phyloP scores from a whole-genome alignment of 192 early-diverging fungal species.

The Allomyces javanicus region DNA sequence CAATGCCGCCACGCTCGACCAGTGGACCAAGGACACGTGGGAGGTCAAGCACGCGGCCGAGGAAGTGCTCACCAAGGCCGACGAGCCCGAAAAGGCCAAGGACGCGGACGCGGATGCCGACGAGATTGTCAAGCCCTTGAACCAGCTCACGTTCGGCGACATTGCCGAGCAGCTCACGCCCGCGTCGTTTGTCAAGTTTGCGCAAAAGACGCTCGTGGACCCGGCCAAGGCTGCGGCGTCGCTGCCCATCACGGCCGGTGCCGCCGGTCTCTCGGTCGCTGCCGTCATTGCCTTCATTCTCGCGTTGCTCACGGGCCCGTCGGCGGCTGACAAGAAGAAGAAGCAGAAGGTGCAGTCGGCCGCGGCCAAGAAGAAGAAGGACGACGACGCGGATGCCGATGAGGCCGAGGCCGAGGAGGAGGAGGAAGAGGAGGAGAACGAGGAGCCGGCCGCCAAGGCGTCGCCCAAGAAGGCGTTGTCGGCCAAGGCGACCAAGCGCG shows the following conservation, averaged over 20 bases:
- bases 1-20: conserved; percentile 29
- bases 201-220: background rate
- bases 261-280: too few relatives aligned
- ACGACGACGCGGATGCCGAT: background rate
- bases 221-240: background rate
- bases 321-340: background rate
- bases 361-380: background rate
- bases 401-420: background rate
- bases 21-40: conserved; percentile 59
- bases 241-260: background rate
- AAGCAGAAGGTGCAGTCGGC: background rate
- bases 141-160: background rate
- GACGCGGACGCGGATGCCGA: background rate
- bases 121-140: background rate
- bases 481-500: background rate
- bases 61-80: conserved; percentile 40
- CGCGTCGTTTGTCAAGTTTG: background rate
- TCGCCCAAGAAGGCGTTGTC: background rate
- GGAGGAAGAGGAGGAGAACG: background rate
- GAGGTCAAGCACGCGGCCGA: conserved; percentile 53
- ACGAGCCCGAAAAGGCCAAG: conserved; percentile 11
- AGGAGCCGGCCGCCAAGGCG: conserved; percentile 1
- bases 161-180: background rate
- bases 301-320: background rate
- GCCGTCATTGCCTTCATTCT: background rate